Percentiles rank a stretch among this genome's conserved stretches.
Conservation (phyloP, 1,139 yeast genomes). For the Suhomyces bribrorum region DNA sequence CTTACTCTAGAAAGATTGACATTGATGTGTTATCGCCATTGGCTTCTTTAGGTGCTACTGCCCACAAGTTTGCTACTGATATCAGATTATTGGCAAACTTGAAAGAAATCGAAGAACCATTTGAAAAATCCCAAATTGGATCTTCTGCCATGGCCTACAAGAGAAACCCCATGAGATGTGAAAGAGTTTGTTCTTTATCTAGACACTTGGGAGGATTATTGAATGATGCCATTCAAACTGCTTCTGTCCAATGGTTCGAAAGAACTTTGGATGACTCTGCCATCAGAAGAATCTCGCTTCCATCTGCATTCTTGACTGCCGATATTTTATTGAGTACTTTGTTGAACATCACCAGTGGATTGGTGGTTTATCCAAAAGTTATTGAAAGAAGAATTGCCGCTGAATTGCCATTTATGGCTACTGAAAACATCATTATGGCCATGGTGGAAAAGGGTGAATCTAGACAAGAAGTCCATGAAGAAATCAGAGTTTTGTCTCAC, state of each 20-base stretch:
- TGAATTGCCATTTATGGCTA: constrained; percentile 99
- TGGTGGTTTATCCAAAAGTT: constrained; percentile 97
- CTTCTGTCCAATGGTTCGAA: constrained; percentile 99
- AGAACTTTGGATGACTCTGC: constrained; percentile 98
- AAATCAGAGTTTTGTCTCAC: constrained; percentile 93
- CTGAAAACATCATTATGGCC: constrained; percentile 98
- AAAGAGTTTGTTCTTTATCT: constrained; percentile 95
- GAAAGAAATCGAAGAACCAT: constrained; percentile 97
- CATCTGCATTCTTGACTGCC: constrained; percentile 94
- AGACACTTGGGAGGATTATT: constrained; percentile 92
- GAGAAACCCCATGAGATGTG: constrained; percentile 99
- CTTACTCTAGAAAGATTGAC: constrained; percentile 96
- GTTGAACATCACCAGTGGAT: constrained; percentile 88
- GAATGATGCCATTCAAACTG: constrained; percentile 93
- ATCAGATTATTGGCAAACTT: constrained; percentile 92
- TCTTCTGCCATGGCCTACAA: constrained; percentile 99
- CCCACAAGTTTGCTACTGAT: constrained; percentile 98
- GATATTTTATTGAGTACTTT: constrained; percentile 89
- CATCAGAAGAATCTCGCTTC: constrained; percentile 93
- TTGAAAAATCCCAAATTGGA: constrained; percentile 96
- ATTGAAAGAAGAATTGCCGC: constrained; percentile 93
- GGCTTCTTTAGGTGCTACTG: constrained; percentile 93
- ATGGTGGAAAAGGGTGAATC: constrained; percentile 98
- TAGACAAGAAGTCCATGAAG: constrained; percentile 98
- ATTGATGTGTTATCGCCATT: constrained; percentile 91